Evolutionary conservation across 306 rosid species (phyloP), one percentile per base, ranked within the genome.

Genomic region (Quercus berberidifolia): DNA sequence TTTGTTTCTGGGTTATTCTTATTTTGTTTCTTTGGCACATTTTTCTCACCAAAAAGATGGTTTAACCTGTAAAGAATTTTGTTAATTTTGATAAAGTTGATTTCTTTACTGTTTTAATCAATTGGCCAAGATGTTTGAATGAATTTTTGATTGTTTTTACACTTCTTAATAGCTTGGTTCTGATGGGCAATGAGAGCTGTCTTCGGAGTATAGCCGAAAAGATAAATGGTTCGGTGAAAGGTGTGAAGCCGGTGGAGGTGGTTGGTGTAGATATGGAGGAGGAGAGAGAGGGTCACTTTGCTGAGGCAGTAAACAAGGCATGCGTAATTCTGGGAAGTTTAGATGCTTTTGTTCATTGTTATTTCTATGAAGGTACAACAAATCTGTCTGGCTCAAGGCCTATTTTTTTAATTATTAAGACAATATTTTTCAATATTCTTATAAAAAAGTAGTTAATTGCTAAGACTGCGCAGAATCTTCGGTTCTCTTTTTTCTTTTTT

Each of bases 291-390:
- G 84, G 82, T 1, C 73, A 60, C 57, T 91, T 92, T 79, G 74
- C 28, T 55, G 86, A 83, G 70, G 92, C 94, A 1, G 97, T 94
- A 14, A 86, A 86, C 6, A 82, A 81, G 80, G 98, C 96, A 1
- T 90, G 88, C 71, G 65, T 18, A 31, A 54, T 91, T 69, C 72
- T 94, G 85, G 97, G 97, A 3, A 79, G 69, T 69, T 67, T 94
- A 57, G 97, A 94, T 75, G 90, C 98, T 43, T 94, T 92, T 73
- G 94, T 92, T 1, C 89, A 92, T 78, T 89, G 93, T 81, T 92
- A 74, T 77, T 35, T 80, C 58, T 91, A 94, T n/a, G 92, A 94
- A 86, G 98, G 98, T 94, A 81, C 5, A 3, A 0, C 5, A 4
- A 18, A 46, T 18, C 20, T 59, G 6, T 56, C 33, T 46, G 52